Base-by-base conservation (phyloP, 176 grass and related monocot species). In the Aegilops sharonensis region DNA sequence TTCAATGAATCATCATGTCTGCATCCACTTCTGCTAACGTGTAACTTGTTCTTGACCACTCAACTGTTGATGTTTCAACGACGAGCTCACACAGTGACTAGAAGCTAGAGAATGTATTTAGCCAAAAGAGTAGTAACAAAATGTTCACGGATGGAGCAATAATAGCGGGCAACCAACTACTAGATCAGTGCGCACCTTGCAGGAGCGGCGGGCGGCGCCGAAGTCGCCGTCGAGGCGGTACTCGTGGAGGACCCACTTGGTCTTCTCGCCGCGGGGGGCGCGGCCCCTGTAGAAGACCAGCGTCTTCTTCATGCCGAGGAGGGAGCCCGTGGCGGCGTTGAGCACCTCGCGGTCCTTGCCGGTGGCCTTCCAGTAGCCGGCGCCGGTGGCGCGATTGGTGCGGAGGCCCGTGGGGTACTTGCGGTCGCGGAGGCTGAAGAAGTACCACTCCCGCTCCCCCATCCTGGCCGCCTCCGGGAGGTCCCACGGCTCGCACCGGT, bases 321-420 rank as follows among this genome's bases (percentile, higher is more conserved):
- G 85, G 8, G 83, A 73, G 14, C 97, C 94, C 6, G 64, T 89
- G 82, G 90, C 67, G 81, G 86, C 81, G 83, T 72, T 94, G 83
- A 88, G 82, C n/a, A 99, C 94, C 85, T 99, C 97, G 8, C 97
- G 85, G 86, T 99, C 97, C 86, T 99, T 96, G 0, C 97, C 97
- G 0, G 97, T 99, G 78, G 97, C 97, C 90, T 99, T 99, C 97
- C 97, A 99, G 81, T 99, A 99, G 8, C 97, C 97, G 5, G 97
- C 94, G 11, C 76, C 83, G 9, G 97, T 96, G 50, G 97, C 94
- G 72, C 97, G 92, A 89, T 99, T 99, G 40, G 97, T 99, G 81
- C 97, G 86, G 20, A 99, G 81, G 8, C 97, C 97, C 9, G 97
- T 96, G 1, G 97, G 97, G 37, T 99, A 99, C 83, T 99, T 99